Evolutionary conservation across 768 basidiomycete species (phyloP).

Genomic region (Podaxis sp.): DNA sequence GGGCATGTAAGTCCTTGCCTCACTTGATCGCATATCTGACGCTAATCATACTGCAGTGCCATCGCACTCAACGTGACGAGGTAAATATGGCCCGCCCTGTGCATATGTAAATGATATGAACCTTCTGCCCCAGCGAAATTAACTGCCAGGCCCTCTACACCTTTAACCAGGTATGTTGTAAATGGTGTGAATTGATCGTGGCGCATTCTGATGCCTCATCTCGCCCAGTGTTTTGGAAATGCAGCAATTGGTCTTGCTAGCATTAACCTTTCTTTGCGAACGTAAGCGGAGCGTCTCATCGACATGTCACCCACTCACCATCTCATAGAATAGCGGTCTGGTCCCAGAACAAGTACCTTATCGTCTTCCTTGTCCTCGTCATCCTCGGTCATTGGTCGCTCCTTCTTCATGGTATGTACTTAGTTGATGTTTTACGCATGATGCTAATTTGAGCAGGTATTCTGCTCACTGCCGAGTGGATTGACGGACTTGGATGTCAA

Average conservation of each 20-base stretch:
- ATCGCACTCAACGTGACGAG: slow-evolving; percentile 59
- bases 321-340: slow-evolving; percentile 64
- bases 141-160: slow-evolving; percentile 71
- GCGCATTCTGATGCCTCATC: neutral
- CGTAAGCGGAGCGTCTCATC: slow-evolving; percentile 42
- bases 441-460: slow-evolving; percentile 38
- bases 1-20: slow-evolving; percentile 55
- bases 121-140: slow-evolving; percentile 36
- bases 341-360: slow-evolving; percentile 56
- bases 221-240: slow-evolving; percentile 51
- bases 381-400: slow-evolving; percentile 75
- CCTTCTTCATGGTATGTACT: slow-evolving; percentile 56
- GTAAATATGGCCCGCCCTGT: slow-evolving; percentile 27
- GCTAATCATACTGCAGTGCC: slow-evolving; percentile 33
- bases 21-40: neutral
- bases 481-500: slow-evolving; percentile 46
- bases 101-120: neutral
- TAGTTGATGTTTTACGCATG: neutral
- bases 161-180: slow-evolving; percentile 50
- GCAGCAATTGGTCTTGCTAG: slow-evolving; percentile 68
- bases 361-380: slow-evolving; percentile 48
- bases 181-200: slow-evolving; percentile 10
- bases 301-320: neutral
- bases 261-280: slow-evolving; percentile 68
- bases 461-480: slow-evolving; percentile 59